These are phyloP conservation scores for Pseudogymnoascus sp. DNA, from an alignment of 2,329 filamentous ascomycete species.

Conservation along the genomic window DNA sequence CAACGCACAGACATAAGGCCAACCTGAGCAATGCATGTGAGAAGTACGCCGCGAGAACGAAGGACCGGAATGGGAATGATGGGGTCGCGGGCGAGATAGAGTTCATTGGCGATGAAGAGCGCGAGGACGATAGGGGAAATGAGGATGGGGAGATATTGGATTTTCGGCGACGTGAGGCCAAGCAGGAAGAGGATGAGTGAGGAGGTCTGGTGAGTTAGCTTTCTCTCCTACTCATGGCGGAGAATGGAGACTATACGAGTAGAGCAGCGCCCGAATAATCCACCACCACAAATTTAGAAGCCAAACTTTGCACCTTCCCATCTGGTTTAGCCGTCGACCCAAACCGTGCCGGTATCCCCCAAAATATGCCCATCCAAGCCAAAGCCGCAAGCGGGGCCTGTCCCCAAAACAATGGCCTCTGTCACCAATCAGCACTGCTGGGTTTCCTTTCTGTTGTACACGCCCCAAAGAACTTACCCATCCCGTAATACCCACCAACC, in stretches of 20 bases:
- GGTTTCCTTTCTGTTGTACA: background rate
- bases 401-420: conserved; percentile 65
- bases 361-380: conserved; percentile 53
- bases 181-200: conserved; percentile 66
- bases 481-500: conserved; percentile 52
- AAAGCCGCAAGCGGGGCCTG: conserved; percentile 58
- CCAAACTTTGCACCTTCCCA: conserved; percentile 29
- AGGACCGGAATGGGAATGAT: conserved; percentile 68
- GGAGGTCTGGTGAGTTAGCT: conserved; percentile 36
- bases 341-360: conserved; percentile 51
- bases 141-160: conserved; percentile 51
- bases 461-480: conserved; percentile 49
- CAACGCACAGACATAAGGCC: conserved; percentile 76
- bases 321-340: conserved; percentile 28
- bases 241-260: conserved; percentile 40
- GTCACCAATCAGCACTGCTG: conserved; percentile 13
- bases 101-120: conserved; percentile 55
- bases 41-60: conserved; percentile 58
- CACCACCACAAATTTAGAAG: conserved; percentile 52
- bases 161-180: conserved; percentile 54
- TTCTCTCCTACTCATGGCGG: background rate
- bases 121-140: conserved; percentile 45
- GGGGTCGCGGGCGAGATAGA: conserved; percentile 55
- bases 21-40: conserved; percentile 67
- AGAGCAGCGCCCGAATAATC: conserved; percentile 67